A percentile compares a stretch with the other conserved stretches of the same genome.
These are phyloP conservation scores for Colletotrichum eremochloae DNA, from an alignment of 2,329 filamentous ascomycete species.

Conservation along the genomic window DNA sequence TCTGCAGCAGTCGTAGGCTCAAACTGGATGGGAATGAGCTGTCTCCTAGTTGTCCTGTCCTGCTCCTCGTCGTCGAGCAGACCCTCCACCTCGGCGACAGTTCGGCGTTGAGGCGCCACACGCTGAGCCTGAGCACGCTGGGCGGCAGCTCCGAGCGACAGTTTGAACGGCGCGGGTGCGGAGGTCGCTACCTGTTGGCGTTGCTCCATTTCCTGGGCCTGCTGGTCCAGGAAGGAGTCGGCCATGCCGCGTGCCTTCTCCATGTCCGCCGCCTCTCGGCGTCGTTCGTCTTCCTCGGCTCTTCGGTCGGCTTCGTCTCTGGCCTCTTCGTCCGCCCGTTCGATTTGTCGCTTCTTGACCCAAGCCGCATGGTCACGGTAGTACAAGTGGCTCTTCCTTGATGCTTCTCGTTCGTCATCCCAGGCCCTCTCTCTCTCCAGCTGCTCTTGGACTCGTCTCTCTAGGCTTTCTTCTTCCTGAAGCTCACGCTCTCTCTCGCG, in stretches of 20 bases:
- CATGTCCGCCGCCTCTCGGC: conserved; percentile 76
- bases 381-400: conserved; percentile 81
- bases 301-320: conserved; percentile 87
- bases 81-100: conserved; percentile 93
- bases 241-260: conserved; percentile 88
- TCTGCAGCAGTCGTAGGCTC: conserved; percentile 76
- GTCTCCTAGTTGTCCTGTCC: conserved; percentile 76
- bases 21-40: conserved; percentile 86
- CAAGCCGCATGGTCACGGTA: conserved; percentile 89
- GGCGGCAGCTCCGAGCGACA: conserved; percentile 90
- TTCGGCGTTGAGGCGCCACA: conserved; percentile 74
- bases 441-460: conserved; percentile 77
- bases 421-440: conserved; percentile 77
- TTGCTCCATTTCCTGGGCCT: conserved; percentile 80
- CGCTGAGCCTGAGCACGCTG: conserved; percentile 75
- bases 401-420: conserved; percentile 88
- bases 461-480: conserved; percentile 76
- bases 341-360: conserved; percentile 82
- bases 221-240: conserved; percentile 89
- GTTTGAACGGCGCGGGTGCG: conserved; percentile 84
- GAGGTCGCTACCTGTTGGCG: conserved; percentile 54
- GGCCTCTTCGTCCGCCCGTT: conserved; percentile 79
- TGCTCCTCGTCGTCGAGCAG: conserved; percentile 96
- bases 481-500: conserved; percentile 86
- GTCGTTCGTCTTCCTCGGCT: conserved; percentile 81